Evolutionary conservation across 345 rosid species (phyloP).

Genomic region (Nasturtium officinale): DNA sequence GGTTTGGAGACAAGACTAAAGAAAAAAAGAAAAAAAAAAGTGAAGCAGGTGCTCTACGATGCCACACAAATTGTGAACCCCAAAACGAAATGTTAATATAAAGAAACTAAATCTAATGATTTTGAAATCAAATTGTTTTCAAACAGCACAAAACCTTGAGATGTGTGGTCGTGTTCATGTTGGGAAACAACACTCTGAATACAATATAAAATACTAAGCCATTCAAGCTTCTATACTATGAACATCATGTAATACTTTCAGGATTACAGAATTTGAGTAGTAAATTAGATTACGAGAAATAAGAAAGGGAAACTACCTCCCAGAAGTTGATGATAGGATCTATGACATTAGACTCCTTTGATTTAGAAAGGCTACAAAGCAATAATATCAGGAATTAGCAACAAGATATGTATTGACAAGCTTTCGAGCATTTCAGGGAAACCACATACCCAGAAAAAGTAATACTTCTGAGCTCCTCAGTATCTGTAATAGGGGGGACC

Average conservation of each 20-base stretch:
- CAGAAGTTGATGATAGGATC: constrained; percentile 74
- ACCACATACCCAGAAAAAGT: constrained; percentile 60
- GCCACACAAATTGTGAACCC: background rate
- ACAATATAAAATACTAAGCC: background rate
- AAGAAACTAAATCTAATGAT: constrained; percentile 4
- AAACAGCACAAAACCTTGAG: constrained; percentile 2
- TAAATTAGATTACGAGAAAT: background rate
- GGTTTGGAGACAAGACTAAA: background rate
- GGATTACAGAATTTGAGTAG: background rate
- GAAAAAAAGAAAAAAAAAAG: background rate
- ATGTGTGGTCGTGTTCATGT: constrained; percentile 3
- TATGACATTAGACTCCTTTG: constrained; percentile 51
- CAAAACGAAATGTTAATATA: background rate
- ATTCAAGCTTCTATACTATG: background rate
- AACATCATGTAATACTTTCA: background rate
- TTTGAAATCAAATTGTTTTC: constrained; percentile 10
- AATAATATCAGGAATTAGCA: background rate
- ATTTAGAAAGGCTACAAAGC: constrained; percentile 51
- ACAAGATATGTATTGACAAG: constrained; percentile 8
- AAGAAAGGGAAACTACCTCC: constrained; percentile 54
- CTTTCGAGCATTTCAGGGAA: constrained; percentile 14
- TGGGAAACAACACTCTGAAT: constrained; percentile 14
- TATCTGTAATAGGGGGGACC: constrained; percentile 79
- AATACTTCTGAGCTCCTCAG: constrained; percentile 73
- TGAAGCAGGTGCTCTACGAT: constrained; percentile 9